Evolutionary conservation across 371 early-diverging fungal species (phyloP).

Genomic region (Mucor circinelloides): DNA sequence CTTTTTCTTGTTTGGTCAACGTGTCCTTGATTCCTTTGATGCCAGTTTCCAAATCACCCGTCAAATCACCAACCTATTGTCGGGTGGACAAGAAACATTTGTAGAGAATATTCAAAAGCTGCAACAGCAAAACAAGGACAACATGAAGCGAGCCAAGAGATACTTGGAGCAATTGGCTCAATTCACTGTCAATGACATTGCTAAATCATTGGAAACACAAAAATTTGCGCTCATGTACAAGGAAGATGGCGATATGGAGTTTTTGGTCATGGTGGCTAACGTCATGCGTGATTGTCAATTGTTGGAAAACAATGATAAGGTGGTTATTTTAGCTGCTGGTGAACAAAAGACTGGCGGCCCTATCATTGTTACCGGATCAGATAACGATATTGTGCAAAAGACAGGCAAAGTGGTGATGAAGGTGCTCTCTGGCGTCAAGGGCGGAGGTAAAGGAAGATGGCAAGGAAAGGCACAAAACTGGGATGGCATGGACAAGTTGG

Average conservation of each 20-base stretch:
- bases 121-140: slow-evolving; percentile 43
- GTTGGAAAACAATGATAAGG: slow-evolving; percentile 27
- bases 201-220: slow-evolving; percentile 31
- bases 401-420: slow-evolving; percentile 41
- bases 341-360: slow-evolving; percentile 57
- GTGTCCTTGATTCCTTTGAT: slow-evolving; percentile 58
- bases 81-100: slow-evolving; percentile 62
- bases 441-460: slow-evolving; percentile 70
- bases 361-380: slow-evolving; percentile 50
- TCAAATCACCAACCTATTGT: slow-evolving; percentile 54
- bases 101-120: slow-evolving; percentile 57
- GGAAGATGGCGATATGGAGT: slow-evolving; percentile 68
- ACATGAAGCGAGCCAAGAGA: slow-evolving; percentile 46
- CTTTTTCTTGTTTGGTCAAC: slow-evolving; percentile 69
- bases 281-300: slow-evolving; percentile 23
- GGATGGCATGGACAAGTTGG: slow-evolving; percentile 47
- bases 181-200: slow-evolving; percentile 44
- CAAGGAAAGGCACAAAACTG: slow-evolving; percentile 67
- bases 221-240: slow-evolving; percentile 46
- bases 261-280: slow-evolving; percentile 32
- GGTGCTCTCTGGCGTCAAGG: slow-evolving; percentile 50
- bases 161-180: slow-evolving; percentile 54
- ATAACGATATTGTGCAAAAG: slow-evolving; percentile 52
- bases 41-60: slow-evolving; percentile 48
- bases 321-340: slow-evolving; percentile 54